Base-by-base conservation (phyloP, 1,139 yeast genomes). In the Magnusiomyces tetraspermus region DNA sequence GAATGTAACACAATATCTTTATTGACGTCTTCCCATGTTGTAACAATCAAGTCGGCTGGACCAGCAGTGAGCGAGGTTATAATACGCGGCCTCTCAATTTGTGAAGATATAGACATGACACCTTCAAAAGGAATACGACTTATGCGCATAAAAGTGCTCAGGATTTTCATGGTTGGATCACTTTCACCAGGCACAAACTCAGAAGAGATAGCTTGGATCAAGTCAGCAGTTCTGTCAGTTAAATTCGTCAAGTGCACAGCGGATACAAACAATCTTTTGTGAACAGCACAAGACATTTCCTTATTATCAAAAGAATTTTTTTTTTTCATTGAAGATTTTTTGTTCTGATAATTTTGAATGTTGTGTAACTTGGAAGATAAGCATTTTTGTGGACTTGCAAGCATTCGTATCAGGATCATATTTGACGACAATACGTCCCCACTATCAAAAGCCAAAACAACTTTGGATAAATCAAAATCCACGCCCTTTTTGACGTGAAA, bases 161-260 rank as follows among this genome's bases (percentile, higher is more conserved):
- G 72, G 31, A 80, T 78, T 44, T 78, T 73, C 53, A 80, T 67
- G 23, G 78, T 69, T 0, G 83, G 69, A 40, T 77, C 75, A 41
- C 76, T 71, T 38, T 72, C 71, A 42, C 69, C 71, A 43, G 60
- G 60, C 15, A 63, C 61, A 38, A 65, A 67, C 5, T 61, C 63
- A 46, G 66, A 65, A 1, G 71, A 63, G 2, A 86, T 81, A 1
- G 85, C 86, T 60, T 80, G 86, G 51, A 83, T 72, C 50, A 83
- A 67, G 64, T 83, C 85, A 0, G 86, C 80, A 0, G 87, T 82
- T 65, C 89, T 72, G 47, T 83, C 82, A 1, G 83, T 77, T 53
- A 83, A 71, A 42, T 79, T 78, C 54, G 82, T 73, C 53, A 82
- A 66, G 59, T 81, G 81, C 6, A 82, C 67, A 1, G 83, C 85